phyloP scores from a whole-genome alignment of 176 grass and related monocot genomes.

The Carex scoparia region DNA sequence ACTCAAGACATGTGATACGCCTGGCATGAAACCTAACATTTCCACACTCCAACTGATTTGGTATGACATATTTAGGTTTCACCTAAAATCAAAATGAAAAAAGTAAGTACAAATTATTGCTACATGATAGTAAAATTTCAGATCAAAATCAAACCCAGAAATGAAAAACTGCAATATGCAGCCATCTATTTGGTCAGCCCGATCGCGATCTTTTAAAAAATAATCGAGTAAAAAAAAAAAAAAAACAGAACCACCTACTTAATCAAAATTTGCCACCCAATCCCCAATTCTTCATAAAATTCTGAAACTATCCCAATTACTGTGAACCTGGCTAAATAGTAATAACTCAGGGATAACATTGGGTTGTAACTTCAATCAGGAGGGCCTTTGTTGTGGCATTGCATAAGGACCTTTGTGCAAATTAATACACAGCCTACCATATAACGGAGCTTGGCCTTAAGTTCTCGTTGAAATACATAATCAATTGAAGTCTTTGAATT shows the following conservation, averaged over 20 bases:
- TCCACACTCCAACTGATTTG: constrained; percentile 68
- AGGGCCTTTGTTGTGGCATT: neutral
- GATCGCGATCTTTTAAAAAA: neutral
- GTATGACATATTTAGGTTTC: constrained; percentile 63
- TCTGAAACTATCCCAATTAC: neutral
- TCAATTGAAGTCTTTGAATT: constrained; percentile 58
- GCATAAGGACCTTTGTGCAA: neutral
- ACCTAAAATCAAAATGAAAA: constrained; percentile 31
- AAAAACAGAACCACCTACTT: neutral
- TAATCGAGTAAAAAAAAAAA: constrained; percentile 23
- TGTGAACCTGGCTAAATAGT: neutral
- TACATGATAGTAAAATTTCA: neutral
- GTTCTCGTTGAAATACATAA: constrained; percentile 83
- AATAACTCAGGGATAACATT: too few species aligned
- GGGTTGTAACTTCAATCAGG: too few species aligned
- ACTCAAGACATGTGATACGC: constrained; percentile 84
- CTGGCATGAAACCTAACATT: constrained; percentile 83
- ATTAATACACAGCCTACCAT: neutral
- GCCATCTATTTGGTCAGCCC: neutral
- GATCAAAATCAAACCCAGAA: neutral
- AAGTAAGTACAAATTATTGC: neutral
- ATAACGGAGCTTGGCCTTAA: constrained; percentile 58
- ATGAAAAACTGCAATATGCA: neutral
- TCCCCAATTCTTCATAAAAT: neutral
- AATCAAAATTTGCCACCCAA: neutral